Conservation (phyloP, 1,139 yeast genomes). For the Sugiyamaella sp. region DNA sequence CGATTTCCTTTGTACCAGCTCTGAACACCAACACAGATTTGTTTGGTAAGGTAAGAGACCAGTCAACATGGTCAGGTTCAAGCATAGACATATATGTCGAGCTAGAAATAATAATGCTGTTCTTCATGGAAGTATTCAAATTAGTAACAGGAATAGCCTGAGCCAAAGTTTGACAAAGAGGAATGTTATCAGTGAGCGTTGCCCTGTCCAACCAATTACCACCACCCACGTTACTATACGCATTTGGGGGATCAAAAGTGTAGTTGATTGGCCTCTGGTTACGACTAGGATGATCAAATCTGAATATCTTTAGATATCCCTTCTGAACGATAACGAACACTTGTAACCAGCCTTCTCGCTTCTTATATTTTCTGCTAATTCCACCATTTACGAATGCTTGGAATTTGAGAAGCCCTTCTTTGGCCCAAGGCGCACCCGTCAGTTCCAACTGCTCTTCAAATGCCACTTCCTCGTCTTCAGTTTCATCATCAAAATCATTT, state of each 20-base stretch:
- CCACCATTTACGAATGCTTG: slow-evolving; percentile 45
- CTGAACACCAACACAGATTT: slow-evolving; percentile 40
- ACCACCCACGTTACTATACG: slow-evolving; percentile 50
- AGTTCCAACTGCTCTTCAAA: slow-evolving; percentile 56
- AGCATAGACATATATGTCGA: slow-evolving; percentile 19
- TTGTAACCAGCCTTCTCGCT: slow-evolving; percentile 35
- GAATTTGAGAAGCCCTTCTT: slow-evolving; percentile 69
- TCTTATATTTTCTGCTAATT: slow-evolving; percentile 23
- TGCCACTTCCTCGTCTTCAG: slow-evolving; percentile 8
- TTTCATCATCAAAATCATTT: slow-evolving; percentile 6
- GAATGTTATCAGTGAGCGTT: slow-evolving; percentile 38
- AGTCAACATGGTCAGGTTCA: slow-evolving; percentile 30
- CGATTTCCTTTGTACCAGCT: slow-evolving; percentile 69
- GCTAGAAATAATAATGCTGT: slow-evolving; percentile 23
- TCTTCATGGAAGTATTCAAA: slow-evolving; percentile 19
- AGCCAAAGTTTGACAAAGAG: slow-evolving; percentile 42
- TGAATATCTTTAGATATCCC: slow-evolving; percentile 41
- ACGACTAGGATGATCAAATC: slow-evolving; percentile 31
- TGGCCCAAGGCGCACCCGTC: slow-evolving; percentile 76
- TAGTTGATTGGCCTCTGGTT: slow-evolving; percentile 16
- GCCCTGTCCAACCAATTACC: slow-evolving; percentile 63
- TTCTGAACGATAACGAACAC: slow-evolving; percentile 41
- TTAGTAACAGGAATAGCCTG: slow-evolving; percentile 34
- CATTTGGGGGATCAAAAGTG: slow-evolving; percentile 27
- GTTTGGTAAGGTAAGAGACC: slow-evolving; percentile 44